These are phyloP conservation scores for Porphyrellus sp. DNA, from an alignment of 1,284 basidiomycete genomes.

Conservation along the genomic window DNA sequence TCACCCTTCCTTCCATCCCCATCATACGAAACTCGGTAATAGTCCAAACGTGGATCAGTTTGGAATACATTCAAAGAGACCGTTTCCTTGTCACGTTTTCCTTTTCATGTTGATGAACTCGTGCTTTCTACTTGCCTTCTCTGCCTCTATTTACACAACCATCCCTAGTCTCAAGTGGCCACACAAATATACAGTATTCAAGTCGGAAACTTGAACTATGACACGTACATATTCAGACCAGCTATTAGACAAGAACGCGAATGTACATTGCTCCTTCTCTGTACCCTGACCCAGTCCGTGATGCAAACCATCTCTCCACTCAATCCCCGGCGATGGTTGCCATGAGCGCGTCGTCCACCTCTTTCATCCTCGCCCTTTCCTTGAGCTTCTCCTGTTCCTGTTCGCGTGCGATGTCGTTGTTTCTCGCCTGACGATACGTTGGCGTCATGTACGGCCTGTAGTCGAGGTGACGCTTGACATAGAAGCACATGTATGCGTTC, in stretches of 20 bases:
- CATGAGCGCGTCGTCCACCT: slow-evolving; percentile 61
- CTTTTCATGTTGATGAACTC: slow-evolving; percentile 8
- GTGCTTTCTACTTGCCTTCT: slow-evolving; percentile 9
- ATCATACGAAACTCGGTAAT: slow-evolving; percentile 12
- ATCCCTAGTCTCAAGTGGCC: not conserved
- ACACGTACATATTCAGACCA: slow-evolving; percentile 11
- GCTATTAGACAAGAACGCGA: not conserved
- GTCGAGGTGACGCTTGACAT: slow-evolving; percentile 82
- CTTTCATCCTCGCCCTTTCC: slow-evolving; percentile 50
- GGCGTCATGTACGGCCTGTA: slow-evolving; percentile 70
- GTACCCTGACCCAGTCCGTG: not conserved
- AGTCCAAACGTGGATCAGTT: slow-evolving; percentile 10
- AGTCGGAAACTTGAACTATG: slow-evolving; percentile 3
- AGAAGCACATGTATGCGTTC: slow-evolving; percentile 87
- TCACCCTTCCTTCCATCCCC: not conserved
- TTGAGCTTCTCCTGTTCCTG: slow-evolving; percentile 40
- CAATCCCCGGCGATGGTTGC: slow-evolving; percentile 39
- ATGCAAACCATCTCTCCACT: slow-evolving; percentile 2
- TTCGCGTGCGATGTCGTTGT: slow-evolving; percentile 64
- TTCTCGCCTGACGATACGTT: slow-evolving; percentile 66
- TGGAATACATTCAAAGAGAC: slow-evolving; percentile 15
- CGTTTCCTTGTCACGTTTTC: slow-evolving; percentile 2
- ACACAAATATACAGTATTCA: slow-evolving; percentile 11
- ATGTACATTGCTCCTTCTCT: not conserved
- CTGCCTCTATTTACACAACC: not conserved